Base-by-base conservation (phyloP, 495 filamentous ascomycete genomes). In the Physcia stellaris region DNA sequence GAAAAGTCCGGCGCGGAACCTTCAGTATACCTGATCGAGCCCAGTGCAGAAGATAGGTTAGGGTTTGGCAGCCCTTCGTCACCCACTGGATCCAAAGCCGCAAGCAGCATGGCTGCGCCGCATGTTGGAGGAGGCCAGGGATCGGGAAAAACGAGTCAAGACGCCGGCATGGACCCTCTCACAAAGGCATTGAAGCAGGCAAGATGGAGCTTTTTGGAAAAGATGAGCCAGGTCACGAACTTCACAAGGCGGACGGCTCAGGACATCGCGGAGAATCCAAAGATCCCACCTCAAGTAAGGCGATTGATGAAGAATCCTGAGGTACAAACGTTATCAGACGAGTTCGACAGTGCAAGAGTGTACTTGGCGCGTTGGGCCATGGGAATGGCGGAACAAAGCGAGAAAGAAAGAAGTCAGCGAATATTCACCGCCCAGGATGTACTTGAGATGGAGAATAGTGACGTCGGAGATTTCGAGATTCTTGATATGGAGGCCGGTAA, bases 321-420 rank as follows among this genome's bases (percentile, higher is more conserved):
- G 53, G 87, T 98, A 9, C 86, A 94, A 58, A 94, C 85, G 0
- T 48, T 98, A 32, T 84, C 90, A 54, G 87, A 95, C 43, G 90
- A 98, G 54, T 98, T 96, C 46, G 92, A 96, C 58, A 93, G 84
- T 50, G 90, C 92, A 4, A 70, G 90, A 43, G 63, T 98, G 26
- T 98, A 98, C 49, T 66, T 98, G 17, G 90, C 90, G 2, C 68
- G 90, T 32, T 98, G 90, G 90, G 90, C 90, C 0, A 96, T 96
- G 90, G 92, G 84, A 1, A 92, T 98, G 38, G 86, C 88, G 0
- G 90, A 98, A 56, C 90, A 96, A 61, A 83, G 86, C 50, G 90
- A 98, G 54, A 66, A 73, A 28, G 90, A 98, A 36, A 57, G 75
- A 23, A 83, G 73, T 38, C 76, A 83, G 54, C 67, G 86, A 26